phyloP scores from a whole-genome alignment of 352 stramenopile species.

The Pythium insidiosum region DNA sequence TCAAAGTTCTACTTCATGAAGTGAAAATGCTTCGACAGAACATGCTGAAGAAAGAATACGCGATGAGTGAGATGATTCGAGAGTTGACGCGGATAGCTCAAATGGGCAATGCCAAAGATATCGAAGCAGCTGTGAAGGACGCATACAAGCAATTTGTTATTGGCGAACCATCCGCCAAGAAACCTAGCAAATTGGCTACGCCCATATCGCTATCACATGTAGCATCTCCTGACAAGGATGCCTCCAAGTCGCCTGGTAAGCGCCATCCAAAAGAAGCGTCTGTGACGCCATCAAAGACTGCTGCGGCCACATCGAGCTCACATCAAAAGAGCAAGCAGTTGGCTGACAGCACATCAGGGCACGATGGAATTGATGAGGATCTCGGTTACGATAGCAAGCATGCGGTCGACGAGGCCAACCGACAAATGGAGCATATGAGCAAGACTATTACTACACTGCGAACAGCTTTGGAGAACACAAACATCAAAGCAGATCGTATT shows the following conservation, averaged over 20 bases:
- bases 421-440: slow-evolving; percentile 81
- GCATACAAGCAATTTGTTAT: slow-evolving; percentile 72
- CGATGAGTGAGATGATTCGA: slow-evolving; percentile 70
- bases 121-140: slow-evolving; percentile 76
- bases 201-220: background rate
- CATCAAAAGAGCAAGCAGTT: background rate
- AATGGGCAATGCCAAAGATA: slow-evolving; percentile 69
- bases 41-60: slow-evolving; percentile 73
- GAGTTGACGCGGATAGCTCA: slow-evolving; percentile 66
- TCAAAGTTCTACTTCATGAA: slow-evolving; percentile 66
- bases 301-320: background rate
- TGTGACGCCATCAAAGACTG: background rate
- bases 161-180: slow-evolving; percentile 54
- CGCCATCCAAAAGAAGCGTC: no score
- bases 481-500: slow-evolving; percentile 51
- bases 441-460: slow-evolving; percentile 59
- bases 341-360: background rate
- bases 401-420: slow-evolving; percentile 60
- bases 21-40: slow-evolving; percentile 67
- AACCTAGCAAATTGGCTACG: slow-evolving; percentile 25
- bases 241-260: background rate
- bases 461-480: slow-evolving; percentile 54
- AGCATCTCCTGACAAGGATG: background rate
- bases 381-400: slow-evolving; percentile 73
- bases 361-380: slow-evolving; percentile 22